A percentile compares a stretch with the other conserved stretches of the same genome.
These are phyloP conservation scores for Piloderma croceum DNA, from an alignment of 768 basidiomycete species.

Conservation along the genomic window DNA sequence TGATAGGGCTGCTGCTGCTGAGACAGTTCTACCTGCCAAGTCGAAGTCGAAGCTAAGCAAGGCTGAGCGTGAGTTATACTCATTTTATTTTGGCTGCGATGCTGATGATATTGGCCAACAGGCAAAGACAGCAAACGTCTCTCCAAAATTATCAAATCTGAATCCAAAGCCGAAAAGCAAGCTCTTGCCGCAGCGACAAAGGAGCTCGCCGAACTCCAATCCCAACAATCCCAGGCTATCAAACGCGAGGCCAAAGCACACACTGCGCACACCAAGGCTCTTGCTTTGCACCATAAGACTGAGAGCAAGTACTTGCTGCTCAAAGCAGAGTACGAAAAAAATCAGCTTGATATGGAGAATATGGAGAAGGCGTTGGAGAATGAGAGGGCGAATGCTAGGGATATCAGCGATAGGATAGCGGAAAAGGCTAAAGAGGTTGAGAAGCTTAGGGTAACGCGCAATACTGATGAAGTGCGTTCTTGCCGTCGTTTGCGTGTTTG, in stretches of 20 bases:
- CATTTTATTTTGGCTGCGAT: background rate
- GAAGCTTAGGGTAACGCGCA: slow-evolving; percentile 54
- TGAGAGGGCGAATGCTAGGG: slow-evolving; percentile 46
- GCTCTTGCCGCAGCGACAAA: slow-evolving; percentile 55
- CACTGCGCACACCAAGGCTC: slow-evolving; percentile 44
- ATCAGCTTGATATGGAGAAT: slow-evolving; percentile 41
- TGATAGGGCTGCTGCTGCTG: slow-evolving; percentile 41
- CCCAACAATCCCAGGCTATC: slow-evolving; percentile 61
- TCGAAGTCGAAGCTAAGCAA: slow-evolving; percentile 49
- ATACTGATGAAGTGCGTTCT: slow-evolving; percentile 75
- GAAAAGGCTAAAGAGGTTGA: slow-evolving; percentile 75
- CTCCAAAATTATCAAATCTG: slow-evolving; percentile 64
- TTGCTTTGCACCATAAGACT: slow-evolving; percentile 54
- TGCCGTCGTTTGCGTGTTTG: too few relatives aligned
- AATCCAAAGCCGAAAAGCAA: slow-evolving; percentile 62
- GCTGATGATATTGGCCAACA: slow-evolving; percentile 19
- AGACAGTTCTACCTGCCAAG: slow-evolving; percentile 41
- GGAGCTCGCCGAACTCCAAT: slow-evolving; percentile 63
- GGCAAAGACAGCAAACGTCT: slow-evolving; percentile 56
- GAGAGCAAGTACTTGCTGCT: slow-evolving; percentile 58
- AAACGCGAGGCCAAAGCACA: slow-evolving; percentile 63
- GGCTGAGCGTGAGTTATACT: slow-evolving; percentile 42
- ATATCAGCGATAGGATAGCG: slow-evolving; percentile 56
- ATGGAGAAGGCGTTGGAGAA: slow-evolving; percentile 46
- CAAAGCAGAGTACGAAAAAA: slow-evolving; percentile 52